A percentile compares a stretch with the other conserved stretches of the same genome.
Conservation (phyloP, 345 rosid species). For the Cardamine chenopodiifolia region DNA sequence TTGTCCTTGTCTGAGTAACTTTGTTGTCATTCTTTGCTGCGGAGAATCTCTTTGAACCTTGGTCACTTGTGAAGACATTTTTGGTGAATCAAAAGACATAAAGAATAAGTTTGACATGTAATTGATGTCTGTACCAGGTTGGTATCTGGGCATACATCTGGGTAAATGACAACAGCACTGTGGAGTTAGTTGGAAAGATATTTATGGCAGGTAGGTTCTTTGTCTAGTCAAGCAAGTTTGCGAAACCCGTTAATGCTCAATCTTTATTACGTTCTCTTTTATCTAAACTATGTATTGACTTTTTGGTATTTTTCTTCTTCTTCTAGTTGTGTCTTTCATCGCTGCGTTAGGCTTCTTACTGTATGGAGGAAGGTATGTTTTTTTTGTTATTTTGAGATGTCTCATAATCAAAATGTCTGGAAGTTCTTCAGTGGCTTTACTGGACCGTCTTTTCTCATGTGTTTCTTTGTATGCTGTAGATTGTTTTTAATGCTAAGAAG, state of each 20-base stretch:
- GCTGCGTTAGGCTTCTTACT: constrained; percentile 94
- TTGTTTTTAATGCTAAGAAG: constrained; percentile 94
- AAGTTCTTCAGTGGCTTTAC: constrained; percentile 11
- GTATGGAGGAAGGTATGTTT: constrained; percentile 92
- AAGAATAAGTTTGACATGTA: neutral
- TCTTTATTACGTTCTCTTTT: neutral
- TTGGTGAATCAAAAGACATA: neutral
- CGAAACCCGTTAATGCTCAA: neutral
- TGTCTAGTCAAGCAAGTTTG: constrained; percentile 28
- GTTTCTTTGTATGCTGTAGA: constrained; percentile 46
- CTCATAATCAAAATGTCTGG: constrained; percentile 15
- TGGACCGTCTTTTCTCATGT: constrained; percentile 12
- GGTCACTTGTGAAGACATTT: neutral
- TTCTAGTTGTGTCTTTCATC: constrained; percentile 78
- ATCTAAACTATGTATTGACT: neutral
- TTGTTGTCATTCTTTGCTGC: constrained; percentile 9
- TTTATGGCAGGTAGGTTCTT: constrained; percentile 75
- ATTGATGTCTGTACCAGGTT: constrained; percentile 54
- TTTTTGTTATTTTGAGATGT: constrained; percentile 12
- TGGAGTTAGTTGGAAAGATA: constrained; percentile 77
- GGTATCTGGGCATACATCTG: constrained; percentile 88
- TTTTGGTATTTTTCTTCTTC: constrained; percentile 22
- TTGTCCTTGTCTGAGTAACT: constrained; percentile 1
- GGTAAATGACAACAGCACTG: constrained; percentile 71
- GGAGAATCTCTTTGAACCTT: constrained; percentile 16